Evolutionary conservation across 768 basidiomycete genomes (phyloP).

Genomic region (Amanita subjunquillea): DNA sequence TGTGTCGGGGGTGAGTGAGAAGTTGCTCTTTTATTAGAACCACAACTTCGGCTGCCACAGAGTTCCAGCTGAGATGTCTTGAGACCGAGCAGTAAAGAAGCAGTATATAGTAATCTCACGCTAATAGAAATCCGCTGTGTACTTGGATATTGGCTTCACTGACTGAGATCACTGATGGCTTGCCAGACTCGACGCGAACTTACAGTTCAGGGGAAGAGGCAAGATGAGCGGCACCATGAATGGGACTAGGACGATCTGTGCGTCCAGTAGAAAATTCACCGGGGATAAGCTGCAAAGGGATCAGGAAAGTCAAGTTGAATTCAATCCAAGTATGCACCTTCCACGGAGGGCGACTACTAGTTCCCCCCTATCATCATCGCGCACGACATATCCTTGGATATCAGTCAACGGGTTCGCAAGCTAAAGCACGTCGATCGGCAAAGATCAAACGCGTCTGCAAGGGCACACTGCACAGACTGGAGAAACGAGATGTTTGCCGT

Average conservation of each 20-base stretch:
- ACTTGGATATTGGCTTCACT: conserved; percentile 16
- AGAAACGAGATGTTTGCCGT: conserved; percentile 30
- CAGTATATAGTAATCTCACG: conserved; percentile 20
- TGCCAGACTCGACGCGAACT: not conserved
- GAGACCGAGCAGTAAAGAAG: not conserved
- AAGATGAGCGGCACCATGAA: conserved; percentile 33
- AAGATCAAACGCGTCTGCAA: conserved; percentile 1
- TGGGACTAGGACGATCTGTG: conserved; percentile 30
- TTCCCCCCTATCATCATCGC: conserved; percentile 34
- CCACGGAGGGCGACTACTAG: conserved; percentile 40
- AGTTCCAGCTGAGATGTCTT: conserved; percentile 34
- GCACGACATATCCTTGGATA: conserved; percentile 39
- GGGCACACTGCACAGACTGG: conserved; percentile 17
- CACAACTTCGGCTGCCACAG: conserved; percentile 30
- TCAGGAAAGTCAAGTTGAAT: not conserved
- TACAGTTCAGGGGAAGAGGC: conserved; percentile 21
- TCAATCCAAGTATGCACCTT: conserved; percentile 22
- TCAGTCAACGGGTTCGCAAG: conserved; percentile 31
- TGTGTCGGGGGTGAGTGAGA: conserved; percentile 22
- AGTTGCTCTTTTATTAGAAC: conserved; percentile 26
- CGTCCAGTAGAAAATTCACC: conserved; percentile 31
- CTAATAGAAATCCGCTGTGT: conserved; percentile 40
- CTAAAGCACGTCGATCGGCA: conserved; percentile 14
- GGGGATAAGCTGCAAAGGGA: conserved; percentile 24
- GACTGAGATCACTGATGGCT: conserved; percentile 19